These are phyloP conservation scores for Suillus subalutaceus DNA, from an alignment of 768 basidiomycete genomes.

Conservation along the genomic window DNA sequence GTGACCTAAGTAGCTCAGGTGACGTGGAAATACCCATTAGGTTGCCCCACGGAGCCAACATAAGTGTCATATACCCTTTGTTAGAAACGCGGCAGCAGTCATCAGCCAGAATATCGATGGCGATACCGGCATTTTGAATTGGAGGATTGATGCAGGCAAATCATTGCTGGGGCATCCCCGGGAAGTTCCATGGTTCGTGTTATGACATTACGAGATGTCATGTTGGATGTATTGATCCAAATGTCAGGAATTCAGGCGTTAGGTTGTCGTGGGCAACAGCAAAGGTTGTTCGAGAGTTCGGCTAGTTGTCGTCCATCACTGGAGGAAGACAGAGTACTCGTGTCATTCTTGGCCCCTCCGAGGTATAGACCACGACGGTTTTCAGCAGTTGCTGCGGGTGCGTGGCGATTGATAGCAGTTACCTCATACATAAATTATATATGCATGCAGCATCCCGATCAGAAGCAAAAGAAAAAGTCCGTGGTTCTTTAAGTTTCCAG, in stretches of 20 bases:
- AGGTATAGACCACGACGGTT: slow-evolving; percentile 6
- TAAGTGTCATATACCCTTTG: neutral
- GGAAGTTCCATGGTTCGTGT: slow-evolving; percentile 2
- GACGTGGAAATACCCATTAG: slow-evolving; percentile 15
- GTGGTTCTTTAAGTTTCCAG: neutral
- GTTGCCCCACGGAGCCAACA: slow-evolving; percentile 5
- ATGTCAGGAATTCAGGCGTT: neutral
- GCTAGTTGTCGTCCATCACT: neutral
- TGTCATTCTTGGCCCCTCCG: neutral
- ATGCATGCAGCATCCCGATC: neutral
- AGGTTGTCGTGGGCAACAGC: neutral
- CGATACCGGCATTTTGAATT: neutral
- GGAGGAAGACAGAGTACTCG: slow-evolving; percentile 5
- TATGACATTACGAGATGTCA: slow-evolving; percentile 1
- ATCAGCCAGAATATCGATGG: slow-evolving; percentile 8
- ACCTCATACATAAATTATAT: neutral
- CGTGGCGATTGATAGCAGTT: neutral
- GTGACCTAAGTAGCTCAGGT: slow-evolving; percentile 6
- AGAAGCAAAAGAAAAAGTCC: neutral
- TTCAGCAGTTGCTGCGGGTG: neutral
- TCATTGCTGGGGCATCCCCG: neutral
- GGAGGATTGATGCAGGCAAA: neutral
- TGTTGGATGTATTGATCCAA: neutral
- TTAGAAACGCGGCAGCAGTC: neutral
- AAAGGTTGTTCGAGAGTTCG: neutral